Evolutionary conservation across 23 red algal species (phyloP), one percentile per base, ranked within the genome.

Genomic region (Pyropia haitanensis): DNA sequence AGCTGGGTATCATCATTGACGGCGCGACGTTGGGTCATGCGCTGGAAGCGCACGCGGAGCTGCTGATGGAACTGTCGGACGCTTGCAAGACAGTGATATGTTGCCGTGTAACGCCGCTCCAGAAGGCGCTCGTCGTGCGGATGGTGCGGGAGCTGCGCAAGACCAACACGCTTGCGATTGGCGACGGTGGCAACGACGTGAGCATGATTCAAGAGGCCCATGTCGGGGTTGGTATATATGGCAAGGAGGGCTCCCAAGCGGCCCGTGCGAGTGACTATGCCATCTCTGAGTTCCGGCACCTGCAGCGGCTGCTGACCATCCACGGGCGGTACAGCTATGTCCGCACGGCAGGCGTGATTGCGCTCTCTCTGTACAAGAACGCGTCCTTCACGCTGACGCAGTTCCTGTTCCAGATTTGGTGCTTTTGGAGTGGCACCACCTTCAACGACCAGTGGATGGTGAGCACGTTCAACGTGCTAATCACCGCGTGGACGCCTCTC

Each of bases 151-250:
- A 86, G 64, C 56, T 76, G 61, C 72, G 90, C 26, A 78, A 77
- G 46, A 23, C 70, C 13, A 52, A 80, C 18, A 95, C 90, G 30
- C 73, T 87, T 23, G 80, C 90, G 18, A 88, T 95, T 61, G 90
- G 90, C 14, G 90, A 95, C 68, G 90, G 90, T 72, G 90, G 76
- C 50, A 95, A 95, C 46, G 90, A 95, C 63, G 90, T 95, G 23
- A 78, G 72, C 10, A 95, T 95, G 90, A 95, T 95, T 44, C 90
- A 95, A 32, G 90, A 95, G 70, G 90, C 90, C 22, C 77, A 95
- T 28, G 58, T 95, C 27, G 90, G 90, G 14, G 77, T 86, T 19
- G 90, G 90, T 27, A 81, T 95, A 10, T 88, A 75, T 31, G 90
- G 90, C 54, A 87, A 95, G 49, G 90, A 95, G 74, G 90, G 90